A percentile compares a stretch with the other conserved stretches of the same genome.
Conservation (phyloP, 306 rosid species). For the Rosa lucieae region DNA sequence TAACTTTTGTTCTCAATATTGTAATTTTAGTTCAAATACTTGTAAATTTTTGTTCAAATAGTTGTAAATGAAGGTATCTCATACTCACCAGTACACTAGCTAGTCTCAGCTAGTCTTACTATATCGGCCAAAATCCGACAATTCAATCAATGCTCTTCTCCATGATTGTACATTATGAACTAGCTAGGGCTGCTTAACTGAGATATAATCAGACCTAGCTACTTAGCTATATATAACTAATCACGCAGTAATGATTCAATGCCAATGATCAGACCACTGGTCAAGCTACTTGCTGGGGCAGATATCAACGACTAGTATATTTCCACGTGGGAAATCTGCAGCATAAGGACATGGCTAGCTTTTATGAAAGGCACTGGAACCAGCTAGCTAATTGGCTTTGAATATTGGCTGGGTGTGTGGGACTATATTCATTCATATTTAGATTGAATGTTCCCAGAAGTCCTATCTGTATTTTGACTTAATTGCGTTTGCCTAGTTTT, state of each 20-base stretch:
- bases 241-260: conserved; percentile 4
- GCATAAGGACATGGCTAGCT: not conserved
- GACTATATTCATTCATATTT: conserved; percentile 20
- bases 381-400: conserved; percentile 7
- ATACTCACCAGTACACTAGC: no score
- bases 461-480: conserved; percentile 50
- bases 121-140: conserved; percentile 12
- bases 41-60: no score
- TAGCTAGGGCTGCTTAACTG: not conserved
- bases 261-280: conserved; percentile 6
- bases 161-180: conserved; percentile 1
- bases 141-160: conserved; percentile 10
- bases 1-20: no score
- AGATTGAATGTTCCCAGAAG: conserved; percentile 74
- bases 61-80: no score
- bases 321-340: conserved; percentile 15
- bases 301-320: not conserved
- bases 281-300: not conserved
- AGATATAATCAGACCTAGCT: conserved; percentile 3
- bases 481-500: conserved; percentile 31
- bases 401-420: conserved; percentile 33
- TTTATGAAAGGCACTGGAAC: conserved; percentile 15
- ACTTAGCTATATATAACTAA: not conserved
- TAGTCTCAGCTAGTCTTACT: not conserved
- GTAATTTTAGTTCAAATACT: no score